Evolutionary conservation across 495 filamentous ascomycete species (phyloP).

Genomic region (Trypethelium eluteriae): DNA sequence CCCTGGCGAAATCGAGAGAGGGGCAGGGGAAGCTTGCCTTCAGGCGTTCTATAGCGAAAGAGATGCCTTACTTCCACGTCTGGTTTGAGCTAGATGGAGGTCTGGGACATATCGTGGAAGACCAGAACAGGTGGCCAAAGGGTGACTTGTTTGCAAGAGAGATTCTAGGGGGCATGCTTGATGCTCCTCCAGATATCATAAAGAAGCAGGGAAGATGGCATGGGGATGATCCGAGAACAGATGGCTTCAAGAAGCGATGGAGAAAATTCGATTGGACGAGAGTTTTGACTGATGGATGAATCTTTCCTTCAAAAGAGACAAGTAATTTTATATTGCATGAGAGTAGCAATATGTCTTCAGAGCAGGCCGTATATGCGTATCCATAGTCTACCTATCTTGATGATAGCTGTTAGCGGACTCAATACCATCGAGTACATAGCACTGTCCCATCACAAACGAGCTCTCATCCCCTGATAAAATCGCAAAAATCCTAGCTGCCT

Average conservation of each 20-base stretch:
- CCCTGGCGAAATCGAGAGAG: conserved; percentile 50
- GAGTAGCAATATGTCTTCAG: too few species aligned
- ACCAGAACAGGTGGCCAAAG: conserved; percentile 76
- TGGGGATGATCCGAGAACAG: conserved; percentile 64
- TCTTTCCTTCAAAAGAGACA: neutral
- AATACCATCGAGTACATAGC: neutral
- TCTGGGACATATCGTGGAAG: conserved; percentile 86
- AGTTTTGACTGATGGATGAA: conserved; percentile 52
- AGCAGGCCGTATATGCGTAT: neutral
- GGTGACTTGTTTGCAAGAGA: conserved; percentile 93
- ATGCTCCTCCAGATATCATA: conserved; percentile 72
- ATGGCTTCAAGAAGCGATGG: conserved; percentile 78
- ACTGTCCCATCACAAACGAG: neutral
- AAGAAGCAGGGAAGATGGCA: conserved; percentile 88
- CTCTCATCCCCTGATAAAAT: neutral
- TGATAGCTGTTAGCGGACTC: neutral
- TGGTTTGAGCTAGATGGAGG: conserved; percentile 94
- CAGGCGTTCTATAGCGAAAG: conserved; percentile 73
- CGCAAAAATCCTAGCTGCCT: neutral
- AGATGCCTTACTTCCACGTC: conserved; percentile 98
- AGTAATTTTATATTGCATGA: too few species aligned
- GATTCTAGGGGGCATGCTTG: conserved; percentile 88
- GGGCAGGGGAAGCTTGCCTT: conserved; percentile 75
- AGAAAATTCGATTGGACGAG: conserved; percentile 94
- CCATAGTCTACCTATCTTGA: neutral